Percentiles rank a stretch among this genome's conserved stretches.
These are phyloP conservation scores for Stachybotrys chlorohalonatus DNA, from an alignment of 2,329 filamentous ascomycete genomes.

Conservation along the genomic window DNA sequence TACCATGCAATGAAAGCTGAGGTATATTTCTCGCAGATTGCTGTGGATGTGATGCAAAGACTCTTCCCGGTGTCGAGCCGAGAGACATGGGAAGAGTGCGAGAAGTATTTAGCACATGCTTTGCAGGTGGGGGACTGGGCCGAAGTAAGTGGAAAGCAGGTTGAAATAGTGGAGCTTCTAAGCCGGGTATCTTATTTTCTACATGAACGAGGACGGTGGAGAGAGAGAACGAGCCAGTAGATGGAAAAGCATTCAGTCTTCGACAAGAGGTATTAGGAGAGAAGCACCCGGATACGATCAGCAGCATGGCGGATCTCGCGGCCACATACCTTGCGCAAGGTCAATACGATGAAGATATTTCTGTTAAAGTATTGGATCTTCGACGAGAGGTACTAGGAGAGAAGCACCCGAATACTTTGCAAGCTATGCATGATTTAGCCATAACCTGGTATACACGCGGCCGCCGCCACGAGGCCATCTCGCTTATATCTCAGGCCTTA, in stretches of 20 bases:
- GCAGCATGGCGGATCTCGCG: conserved; percentile 1
- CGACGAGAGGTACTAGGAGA: conserved; percentile 9
- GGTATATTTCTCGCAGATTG: conserved; percentile 11
- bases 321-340: conserved; percentile 8
- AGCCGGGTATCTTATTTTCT: conserved; percentile 11
- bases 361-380: conserved; percentile 5
- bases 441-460: no score
- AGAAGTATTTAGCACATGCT: conserved; percentile 19
- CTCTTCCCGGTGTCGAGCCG: conserved; percentile 10
- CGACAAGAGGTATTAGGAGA: conserved; percentile 7
- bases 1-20: not conserved
- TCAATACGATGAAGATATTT: conserved; percentile 3
- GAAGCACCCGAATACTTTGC: conserved; percentile 7
- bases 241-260: conserved; percentile 7
- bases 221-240: conserved; percentile 13
- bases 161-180: conserved; percentile 6
- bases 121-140: conserved; percentile 14
- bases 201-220: conserved; percentile 11
- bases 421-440: no score
- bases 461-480: no score
- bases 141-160: conserved; percentile 7
- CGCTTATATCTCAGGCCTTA: no score
- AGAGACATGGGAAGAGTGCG: conserved; percentile 12
- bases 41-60: conserved; percentile 10
- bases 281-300: conserved; percentile 1